Conservation (phyloP, 179 eudicot species). For the Drosera spatulata region DNA sequence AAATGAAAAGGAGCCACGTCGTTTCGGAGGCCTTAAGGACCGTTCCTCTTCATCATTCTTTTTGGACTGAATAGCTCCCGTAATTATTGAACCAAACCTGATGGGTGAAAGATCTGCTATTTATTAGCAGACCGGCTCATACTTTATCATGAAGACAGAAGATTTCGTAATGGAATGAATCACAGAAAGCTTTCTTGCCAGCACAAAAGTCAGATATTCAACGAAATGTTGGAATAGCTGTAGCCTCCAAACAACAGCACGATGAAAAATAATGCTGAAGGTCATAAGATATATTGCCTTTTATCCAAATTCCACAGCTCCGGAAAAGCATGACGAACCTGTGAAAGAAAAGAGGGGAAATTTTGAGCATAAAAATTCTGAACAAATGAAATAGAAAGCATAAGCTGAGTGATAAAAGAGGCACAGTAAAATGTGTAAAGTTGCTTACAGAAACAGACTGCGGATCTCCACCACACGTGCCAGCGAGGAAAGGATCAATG, state of each 20-base stretch:
- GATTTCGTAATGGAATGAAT: no score
- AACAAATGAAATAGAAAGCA: background rate
- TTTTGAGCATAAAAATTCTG: no score
- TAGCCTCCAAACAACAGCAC: no score
- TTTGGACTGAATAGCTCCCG: constrained; percentile 64
- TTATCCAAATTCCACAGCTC: constrained; percentile 86
- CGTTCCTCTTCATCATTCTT: constrained; percentile 17
- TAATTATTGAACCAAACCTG: constrained; percentile 78
- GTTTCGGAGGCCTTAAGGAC: constrained; percentile 30
- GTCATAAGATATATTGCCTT: constrained; percentile 29
- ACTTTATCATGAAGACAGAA: no score
- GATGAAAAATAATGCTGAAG: background rate
- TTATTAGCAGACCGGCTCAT: background rate
- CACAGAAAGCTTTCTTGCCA: no score
- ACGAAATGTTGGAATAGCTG: no score
- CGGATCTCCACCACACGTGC: constrained; percentile 89
- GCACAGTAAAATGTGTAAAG: background rate
- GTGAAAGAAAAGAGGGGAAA: constrained; percentile 5
- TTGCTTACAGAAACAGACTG: constrained; percentile 85
- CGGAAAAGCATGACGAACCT: constrained; percentile 87
- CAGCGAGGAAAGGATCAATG: constrained; percentile 92
- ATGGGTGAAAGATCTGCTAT: background rate
- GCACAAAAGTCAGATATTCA: no score
- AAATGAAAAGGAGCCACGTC: constrained; percentile 81
- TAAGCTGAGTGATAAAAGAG: constrained; percentile 1